Conservation (phyloP, 768 basidiomycete species). For the Gelatoporia subvermispora region DNA sequence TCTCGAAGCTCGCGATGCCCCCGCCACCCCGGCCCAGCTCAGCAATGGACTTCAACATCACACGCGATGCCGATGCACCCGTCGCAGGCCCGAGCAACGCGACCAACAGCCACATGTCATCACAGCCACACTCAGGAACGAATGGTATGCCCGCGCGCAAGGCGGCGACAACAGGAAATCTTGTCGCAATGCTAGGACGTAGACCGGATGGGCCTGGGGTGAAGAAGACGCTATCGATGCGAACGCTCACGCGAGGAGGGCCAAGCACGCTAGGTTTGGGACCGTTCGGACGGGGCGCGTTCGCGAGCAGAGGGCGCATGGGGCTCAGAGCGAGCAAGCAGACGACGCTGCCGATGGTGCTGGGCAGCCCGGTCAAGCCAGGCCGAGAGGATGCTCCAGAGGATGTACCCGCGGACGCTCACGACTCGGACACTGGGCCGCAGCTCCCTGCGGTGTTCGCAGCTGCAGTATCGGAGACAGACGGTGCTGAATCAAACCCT, state of each 20-base stretch:
- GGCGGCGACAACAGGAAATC: no score
- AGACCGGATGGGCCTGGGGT: no score
- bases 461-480: background rate
- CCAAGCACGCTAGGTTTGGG: constrained; percentile 3
- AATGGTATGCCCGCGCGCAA: no score
- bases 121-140: no score
- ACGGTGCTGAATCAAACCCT: no score
- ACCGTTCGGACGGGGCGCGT: background rate
- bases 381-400: constrained; percentile 1
- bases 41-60: background rate
- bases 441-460: background rate
- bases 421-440: background rate
- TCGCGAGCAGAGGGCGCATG: constrained; percentile 16
- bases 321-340: constrained; percentile 36
- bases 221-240: no score
- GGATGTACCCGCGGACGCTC: constrained; percentile 5
- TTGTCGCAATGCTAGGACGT: no score
- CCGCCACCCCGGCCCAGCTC: background rate
- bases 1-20: background rate
- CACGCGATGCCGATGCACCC: background rate
- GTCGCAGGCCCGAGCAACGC: background rate
- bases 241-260: background rate
- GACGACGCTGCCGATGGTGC: constrained; percentile 39
- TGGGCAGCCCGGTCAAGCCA: constrained; percentile 42
- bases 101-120: background rate